A percentile compares a stretch with the other conserved stretches of the same genome.
Evolutionary conservation across 2,329 filamentous ascomycete genomes (phyloP).

Genomic region (Pseudogymnoascus sp.): DNA sequence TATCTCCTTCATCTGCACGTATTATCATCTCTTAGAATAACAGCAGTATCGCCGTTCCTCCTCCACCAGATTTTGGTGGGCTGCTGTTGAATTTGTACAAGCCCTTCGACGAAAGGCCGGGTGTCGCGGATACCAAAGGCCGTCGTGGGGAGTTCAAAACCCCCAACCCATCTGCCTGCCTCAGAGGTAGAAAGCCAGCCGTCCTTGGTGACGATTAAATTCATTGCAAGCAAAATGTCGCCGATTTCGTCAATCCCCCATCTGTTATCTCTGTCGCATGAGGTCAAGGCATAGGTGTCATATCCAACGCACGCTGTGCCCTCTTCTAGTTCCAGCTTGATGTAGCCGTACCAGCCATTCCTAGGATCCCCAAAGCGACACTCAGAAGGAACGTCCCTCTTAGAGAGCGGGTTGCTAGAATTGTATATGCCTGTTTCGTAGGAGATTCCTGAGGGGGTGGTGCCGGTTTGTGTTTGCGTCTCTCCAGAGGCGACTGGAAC

Average conservation of each 20-base stretch:
- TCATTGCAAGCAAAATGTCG: background rate
- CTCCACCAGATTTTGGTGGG: background rate
- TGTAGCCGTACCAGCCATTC: background rate
- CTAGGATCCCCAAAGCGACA: background rate
- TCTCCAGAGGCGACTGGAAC: background rate
- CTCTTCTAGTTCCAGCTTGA: background rate
- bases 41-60: background rate
- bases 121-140: background rate
- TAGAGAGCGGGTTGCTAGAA: background rate
- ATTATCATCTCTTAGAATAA: background rate
- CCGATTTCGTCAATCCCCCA: background rate
- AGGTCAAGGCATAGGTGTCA: background rate
- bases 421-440: background rate
- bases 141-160: background rate
- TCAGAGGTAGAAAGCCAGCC: background rate
- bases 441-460: background rate
- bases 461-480: background rate
- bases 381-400: background rate
- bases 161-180: background rate
- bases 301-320: background rate
- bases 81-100: background rate
- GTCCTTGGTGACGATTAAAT: background rate
- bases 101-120: background rate
- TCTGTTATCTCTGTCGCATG: background rate
- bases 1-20: background rate